phyloP scores from a whole-genome alignment of 495 filamentous ascomycete genomes.

The Xylaria bambusicola region DNA sequence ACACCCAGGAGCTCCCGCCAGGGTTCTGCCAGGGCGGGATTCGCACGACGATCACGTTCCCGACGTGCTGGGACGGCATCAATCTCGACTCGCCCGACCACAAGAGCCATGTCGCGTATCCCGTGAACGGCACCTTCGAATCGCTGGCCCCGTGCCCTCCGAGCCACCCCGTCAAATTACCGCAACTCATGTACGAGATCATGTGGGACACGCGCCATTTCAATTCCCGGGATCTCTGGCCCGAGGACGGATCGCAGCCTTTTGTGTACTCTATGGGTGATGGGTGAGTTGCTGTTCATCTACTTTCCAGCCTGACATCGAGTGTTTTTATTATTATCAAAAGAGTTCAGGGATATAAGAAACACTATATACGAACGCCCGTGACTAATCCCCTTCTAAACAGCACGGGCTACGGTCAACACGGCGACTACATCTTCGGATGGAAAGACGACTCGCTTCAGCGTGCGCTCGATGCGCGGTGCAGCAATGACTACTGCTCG shows the following conservation, averaged over 20 bases:
- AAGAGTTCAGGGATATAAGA: too few relatives aligned
- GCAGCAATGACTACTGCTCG: constrained; percentile 38
- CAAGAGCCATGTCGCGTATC: constrained; percentile 40
- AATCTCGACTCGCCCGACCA: constrained; percentile 44
- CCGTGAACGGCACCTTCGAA: constrained; percentile 33
- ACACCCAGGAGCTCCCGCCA: constrained; percentile 33
- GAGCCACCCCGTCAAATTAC: constrained; percentile 38
- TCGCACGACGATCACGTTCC: constrained; percentile 42
- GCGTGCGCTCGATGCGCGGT: constrained; percentile 44
- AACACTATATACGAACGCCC: too few relatives aligned
- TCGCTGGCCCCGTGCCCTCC: constrained; percentile 29
- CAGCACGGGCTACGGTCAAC: constrained; percentile 45
- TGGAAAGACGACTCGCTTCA: constrained; percentile 48
- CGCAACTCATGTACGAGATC: constrained; percentile 43
- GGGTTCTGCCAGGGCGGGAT: constrained; percentile 38
- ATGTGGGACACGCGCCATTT: constrained; percentile 44
- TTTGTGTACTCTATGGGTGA: constrained; percentile 49
- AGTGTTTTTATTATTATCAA: too few relatives aligned
- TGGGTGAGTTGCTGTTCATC: constrained; percentile 31
- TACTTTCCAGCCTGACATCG: too few relatives aligned
- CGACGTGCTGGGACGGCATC: constrained; percentile 44
- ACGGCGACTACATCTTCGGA: constrained; percentile 53
- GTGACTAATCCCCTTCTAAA: too few relatives aligned
- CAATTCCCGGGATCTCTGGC: constrained; percentile 41
- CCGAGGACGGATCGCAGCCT: constrained; percentile 43